Percentiles rank a stretch among this genome's conserved stretches.
These are phyloP conservation scores for Chrysoporthe puriensis DNA, from an alignment of 2,329 filamentous ascomycete genomes.

Conservation along the genomic window DNA sequence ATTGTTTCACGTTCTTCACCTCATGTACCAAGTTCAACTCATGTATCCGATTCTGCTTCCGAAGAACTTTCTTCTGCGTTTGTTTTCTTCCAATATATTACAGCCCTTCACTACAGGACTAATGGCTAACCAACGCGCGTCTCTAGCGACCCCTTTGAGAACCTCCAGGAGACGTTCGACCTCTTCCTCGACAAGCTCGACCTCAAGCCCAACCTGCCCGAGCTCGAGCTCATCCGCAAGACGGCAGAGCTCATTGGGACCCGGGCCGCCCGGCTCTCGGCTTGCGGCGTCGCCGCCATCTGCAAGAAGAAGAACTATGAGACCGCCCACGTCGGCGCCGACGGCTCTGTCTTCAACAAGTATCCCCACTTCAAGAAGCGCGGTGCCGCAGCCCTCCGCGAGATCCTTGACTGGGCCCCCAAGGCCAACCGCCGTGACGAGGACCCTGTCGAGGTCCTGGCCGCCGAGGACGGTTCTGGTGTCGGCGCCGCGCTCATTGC, in stretches of 20 bases:
- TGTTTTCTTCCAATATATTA: constrained; percentile 4
- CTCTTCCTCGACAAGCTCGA: constrained; percentile 77
- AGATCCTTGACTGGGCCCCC: constrained; percentile 92
- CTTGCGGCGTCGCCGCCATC: constrained; percentile 94
- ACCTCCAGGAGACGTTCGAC: constrained; percentile 85
- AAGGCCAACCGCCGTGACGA: constrained; percentile 71
- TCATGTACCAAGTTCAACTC: neutral
- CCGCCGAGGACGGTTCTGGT: constrained; percentile 94
- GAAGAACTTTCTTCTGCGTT: neutral
- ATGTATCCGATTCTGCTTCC: neutral
- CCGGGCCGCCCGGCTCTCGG: constrained; percentile 87
- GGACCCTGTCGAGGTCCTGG: constrained; percentile 84
- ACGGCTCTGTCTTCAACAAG: constrained; percentile 98
- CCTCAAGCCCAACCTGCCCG: constrained; percentile 71
- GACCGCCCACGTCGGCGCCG: constrained; percentile 90
- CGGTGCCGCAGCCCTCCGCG: constrained; percentile 84
- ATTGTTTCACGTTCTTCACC: neutral
- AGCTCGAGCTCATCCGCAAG: constrained; percentile 87
- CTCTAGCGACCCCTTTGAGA: constrained; percentile 85
- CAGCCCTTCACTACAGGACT: neutral
- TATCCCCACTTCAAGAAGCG: constrained; percentile 97
- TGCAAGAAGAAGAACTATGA: constrained; percentile 93
- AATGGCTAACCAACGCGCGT: constrained; percentile 26
- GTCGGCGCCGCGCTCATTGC: constrained; percentile 97
- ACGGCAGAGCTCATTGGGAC: constrained; percentile 94